Evolutionary conservation across 2,329 filamentous ascomycete genomes (phyloP), one percentile per base, ranked within the genome.

Genomic region (Nemania sp.): DNA sequence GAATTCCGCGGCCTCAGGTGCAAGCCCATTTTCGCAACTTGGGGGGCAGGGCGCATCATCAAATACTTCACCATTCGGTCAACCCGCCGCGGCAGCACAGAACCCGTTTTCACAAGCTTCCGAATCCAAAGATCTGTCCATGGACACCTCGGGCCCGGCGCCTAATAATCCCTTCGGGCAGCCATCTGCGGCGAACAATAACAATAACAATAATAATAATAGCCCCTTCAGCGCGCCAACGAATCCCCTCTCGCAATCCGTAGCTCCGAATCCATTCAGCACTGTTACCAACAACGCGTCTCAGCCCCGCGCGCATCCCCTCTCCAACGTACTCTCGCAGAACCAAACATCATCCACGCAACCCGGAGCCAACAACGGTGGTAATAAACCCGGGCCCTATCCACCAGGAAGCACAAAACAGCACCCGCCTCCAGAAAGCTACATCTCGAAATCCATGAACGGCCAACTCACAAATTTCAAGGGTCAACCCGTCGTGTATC

Each of bases 401-500:
- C 70, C 73, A 1, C 75, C 77, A 1, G 68, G 63, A 5, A 77
- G 75, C 62, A 67, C 68, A 9, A 77, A 69, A 52, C 69, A 76
- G 50, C 78, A 80, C 46, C 78, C 77, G 3, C 60, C 73, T 3
- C 56, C 73, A 9, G 70, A 73, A 7, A 75, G 71, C 47, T 82
- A 82, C 60, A 72, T 70, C 9, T 68, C 70, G 3, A 75, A 70
- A 56, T 65, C 68, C 12, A 70, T 73, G 66, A 71, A 74, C 36
- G 76, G 77, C 1, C 70, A 70, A 26, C 70, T 90, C 1, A 68
- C 72, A 0, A 73, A 74, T 53, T 91, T 86, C 76, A 88, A 88
- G 61, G 82, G 82, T 15, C 81, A 81, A 58, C 77, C 76, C 0
- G 85, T 90, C 0, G 70, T 73, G 1, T 90, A 90, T 68, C 77